These are phyloP conservation scores for Chimonanthus salicifolius DNA, from an alignment of 164 flowering plant genomes.

Conservation along the genomic window DNA sequence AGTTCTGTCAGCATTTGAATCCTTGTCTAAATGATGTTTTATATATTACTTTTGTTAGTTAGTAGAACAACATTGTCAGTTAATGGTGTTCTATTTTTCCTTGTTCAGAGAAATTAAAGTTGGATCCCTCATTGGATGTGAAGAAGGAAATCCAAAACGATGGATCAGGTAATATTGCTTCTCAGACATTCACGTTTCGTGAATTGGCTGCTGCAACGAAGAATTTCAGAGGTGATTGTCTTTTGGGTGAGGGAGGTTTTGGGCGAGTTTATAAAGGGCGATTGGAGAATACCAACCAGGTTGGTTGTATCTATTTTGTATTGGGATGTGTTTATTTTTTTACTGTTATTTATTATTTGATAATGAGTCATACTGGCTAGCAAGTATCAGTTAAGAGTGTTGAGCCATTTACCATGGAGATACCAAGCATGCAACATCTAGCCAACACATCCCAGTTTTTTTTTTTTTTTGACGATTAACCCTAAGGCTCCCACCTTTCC, in stretches of 20 bases:
- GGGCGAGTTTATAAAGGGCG: constrained; percentile 78
- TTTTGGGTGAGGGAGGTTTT: constrained; percentile 89
- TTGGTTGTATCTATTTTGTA: constrained; percentile 9
- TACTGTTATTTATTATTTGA: not conserved
- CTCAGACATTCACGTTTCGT: constrained; percentile 53
- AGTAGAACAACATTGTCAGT: not conserved
- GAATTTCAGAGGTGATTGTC: constrained; percentile 61
- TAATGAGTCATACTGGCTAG: not conserved
- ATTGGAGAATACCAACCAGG: constrained; percentile 56
- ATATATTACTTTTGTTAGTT: not conserved
- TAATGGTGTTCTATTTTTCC: not conserved
- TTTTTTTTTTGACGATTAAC: too few species aligned
- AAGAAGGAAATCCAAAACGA: constrained; percentile 28
- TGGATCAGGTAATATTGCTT: constrained; percentile 34
- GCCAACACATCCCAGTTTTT: too few species aligned
- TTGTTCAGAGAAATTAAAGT: constrained; percentile 17
- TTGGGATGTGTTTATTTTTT: not conserved
- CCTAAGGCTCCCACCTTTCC: too few species aligned
- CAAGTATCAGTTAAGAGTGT: too few species aligned
- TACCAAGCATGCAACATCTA: too few species aligned
- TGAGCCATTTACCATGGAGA: too few species aligned
- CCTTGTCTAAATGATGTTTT: not conserved
- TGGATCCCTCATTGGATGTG: constrained; percentile 9
- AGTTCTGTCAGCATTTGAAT: too few species aligned
- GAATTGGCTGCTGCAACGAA: constrained; percentile 66